Base-by-base conservation (phyloP, 2,329 filamentous ascomycete genomes). In the Fusarium staphyleae region DNA sequence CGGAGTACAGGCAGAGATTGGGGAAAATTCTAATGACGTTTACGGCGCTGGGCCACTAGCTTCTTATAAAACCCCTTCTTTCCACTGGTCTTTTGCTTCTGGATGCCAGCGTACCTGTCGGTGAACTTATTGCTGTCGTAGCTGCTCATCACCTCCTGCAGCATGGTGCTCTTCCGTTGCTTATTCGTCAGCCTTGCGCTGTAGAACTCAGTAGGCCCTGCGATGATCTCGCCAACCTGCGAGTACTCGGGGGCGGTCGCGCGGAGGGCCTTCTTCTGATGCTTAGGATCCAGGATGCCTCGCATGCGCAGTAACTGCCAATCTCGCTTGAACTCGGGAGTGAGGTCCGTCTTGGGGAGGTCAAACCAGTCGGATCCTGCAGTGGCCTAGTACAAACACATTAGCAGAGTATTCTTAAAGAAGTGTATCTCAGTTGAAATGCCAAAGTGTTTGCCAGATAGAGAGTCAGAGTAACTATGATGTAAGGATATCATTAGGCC, bases 31-130 rank as follows among this genome's bases (percentile, higher is more conserved):
- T 68, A 63, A 57, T 63, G 46, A 39, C 60, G 60, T 49, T 69
- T 73, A 18, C 72, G 70, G 41, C 74, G 66, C 36, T 71, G 65
- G 16, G 76, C 71, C 69, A 89, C 85, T 62, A 96, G 74, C 49
- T 87, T 88, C 70, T 93, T 93, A 79, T 97, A 98, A 67, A 90
- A 89, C 1, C 84, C 87, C 75, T 93, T 97, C 78, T 91, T 96
- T 45, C 95, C 95, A 66, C 90, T 96, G 18, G 83, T 85, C 76
- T 96, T 98, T 57, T 82, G 82, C 43, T 81, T 81, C 71, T 97
- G 92, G 42, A 98, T 91, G 52, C 93, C 87, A 50, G 84, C 81
- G 74, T 96, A 98, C 75, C 96, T 97, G 68, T 81, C 83, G 79
- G 90, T 91, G 78, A 97, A 95, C 65, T 90, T 89, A 54, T 81